These are phyloP conservation scores for Naganishia vishniacii DNA, from an alignment of 768 basidiomycete species.

Conservation along the genomic window DNA sequence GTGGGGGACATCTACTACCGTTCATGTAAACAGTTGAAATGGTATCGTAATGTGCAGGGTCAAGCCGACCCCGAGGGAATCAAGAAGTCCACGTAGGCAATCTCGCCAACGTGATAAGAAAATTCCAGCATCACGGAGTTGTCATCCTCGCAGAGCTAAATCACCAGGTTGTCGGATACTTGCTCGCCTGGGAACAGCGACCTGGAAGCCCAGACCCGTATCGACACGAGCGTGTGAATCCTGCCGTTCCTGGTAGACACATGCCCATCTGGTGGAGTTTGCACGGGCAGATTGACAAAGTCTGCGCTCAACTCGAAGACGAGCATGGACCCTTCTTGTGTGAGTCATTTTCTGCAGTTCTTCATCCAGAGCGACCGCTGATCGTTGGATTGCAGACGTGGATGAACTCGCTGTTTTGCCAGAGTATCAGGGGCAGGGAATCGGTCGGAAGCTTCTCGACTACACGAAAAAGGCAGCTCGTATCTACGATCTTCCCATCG, in stretches of 20 bases:
- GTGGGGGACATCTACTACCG: neutral
- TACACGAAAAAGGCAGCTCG: neutral
- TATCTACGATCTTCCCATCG: neutral
- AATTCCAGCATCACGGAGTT: constrained; percentile 9
- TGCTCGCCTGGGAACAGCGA: neutral
- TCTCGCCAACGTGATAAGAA: neutral
- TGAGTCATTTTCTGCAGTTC: neutral
- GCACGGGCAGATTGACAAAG: neutral
- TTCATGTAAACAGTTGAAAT: neutral
- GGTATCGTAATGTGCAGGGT: neutral
- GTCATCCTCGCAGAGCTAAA: neutral
- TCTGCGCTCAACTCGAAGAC: neutral
- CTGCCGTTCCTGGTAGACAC: neutral
- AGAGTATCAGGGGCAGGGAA: neutral
- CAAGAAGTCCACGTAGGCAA: neutral
- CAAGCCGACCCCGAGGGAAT: neutral
- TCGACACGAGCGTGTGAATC: neutral
- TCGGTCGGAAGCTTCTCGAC: constrained; percentile 10
- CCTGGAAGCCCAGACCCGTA: neutral
- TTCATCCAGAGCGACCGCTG: no score
- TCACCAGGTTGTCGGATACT: neutral
- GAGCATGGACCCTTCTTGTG: neutral
- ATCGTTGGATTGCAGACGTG: neutral
- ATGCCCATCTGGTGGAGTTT: constrained; percentile 18
- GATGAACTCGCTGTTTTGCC: constrained; percentile 3